A percentile compares a stretch with the other conserved stretches of the same genome.
Evolutionary conservation across 257 asterid species (phyloP).

Genomic region (Gentiana straminea): DNA sequence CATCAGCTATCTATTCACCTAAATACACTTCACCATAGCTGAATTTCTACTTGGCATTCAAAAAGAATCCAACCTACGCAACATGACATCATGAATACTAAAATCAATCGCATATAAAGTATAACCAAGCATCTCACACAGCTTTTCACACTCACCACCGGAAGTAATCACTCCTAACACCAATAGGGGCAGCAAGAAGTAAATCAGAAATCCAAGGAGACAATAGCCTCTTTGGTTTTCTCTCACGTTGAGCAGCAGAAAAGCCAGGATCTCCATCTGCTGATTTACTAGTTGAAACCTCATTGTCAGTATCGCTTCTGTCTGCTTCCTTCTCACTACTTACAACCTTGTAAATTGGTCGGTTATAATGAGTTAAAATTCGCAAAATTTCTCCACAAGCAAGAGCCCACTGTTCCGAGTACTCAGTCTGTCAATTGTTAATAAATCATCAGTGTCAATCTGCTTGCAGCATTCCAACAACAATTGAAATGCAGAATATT

Average conservation of each 20-base stretch:
- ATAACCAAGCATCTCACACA: background rate
- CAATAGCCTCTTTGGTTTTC: slow-evolving; percentile 76
- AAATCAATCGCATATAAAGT: background rate
- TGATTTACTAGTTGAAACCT: slow-evolving; percentile 66
- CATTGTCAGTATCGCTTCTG: slow-evolving; percentile 57
- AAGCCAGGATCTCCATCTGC: slow-evolving; percentile 31
- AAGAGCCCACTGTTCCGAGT: slow-evolving; percentile 99
- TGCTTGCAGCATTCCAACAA: slow-evolving; percentile 7
- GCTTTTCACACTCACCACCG: slow-evolving; percentile 62
- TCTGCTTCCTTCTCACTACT: slow-evolving; percentile 48
- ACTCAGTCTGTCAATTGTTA: slow-evolving; percentile 54
- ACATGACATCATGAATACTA: background rate
- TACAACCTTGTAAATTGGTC: slow-evolving; percentile 80
- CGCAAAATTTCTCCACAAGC: slow-evolving; percentile 97
- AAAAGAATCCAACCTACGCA: background rate
- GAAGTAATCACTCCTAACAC: slow-evolving; percentile 95
- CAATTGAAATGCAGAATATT: background rate
- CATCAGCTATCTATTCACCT: too few species aligned
- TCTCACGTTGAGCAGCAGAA: slow-evolving; percentile 53
- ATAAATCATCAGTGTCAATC: slow-evolving; percentile 13
- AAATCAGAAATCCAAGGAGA: slow-evolving; percentile 98
- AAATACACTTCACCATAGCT: too few species aligned
- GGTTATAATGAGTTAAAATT: slow-evolving; percentile 85
- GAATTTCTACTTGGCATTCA: background rate
- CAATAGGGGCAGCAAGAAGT: slow-evolving; percentile 90